Conservation (phyloP, 192 early-diverging fungal genomes). For the Umbelopsis sp. region DNA sequence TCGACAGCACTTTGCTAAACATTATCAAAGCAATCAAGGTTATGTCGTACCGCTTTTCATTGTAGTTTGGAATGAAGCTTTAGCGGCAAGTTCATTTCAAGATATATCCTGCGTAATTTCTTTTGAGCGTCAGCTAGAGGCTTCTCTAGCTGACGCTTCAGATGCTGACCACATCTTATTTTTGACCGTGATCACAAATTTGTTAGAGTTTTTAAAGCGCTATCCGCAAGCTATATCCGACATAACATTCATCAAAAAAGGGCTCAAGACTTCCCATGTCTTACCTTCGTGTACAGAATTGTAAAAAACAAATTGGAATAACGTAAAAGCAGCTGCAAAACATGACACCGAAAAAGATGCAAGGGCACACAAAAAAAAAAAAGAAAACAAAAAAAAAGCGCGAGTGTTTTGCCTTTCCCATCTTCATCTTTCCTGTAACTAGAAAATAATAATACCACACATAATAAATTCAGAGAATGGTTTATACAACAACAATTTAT, state of each 20-base stretch:
- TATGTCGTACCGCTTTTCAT: neutral
- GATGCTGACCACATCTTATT: slow-evolving; percentile 8
- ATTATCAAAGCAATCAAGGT: neutral
- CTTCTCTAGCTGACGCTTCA: neutral
- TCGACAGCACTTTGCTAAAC: neutral
- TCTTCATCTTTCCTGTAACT: neutral
- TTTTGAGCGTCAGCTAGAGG: slow-evolving; percentile 1
- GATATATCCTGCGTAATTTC: neutral
- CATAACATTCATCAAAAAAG: slow-evolving; percentile 1
- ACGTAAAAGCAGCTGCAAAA: neutral
- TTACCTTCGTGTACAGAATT: slow-evolving; percentile 4
- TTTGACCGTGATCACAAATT: neutral
- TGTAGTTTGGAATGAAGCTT: neutral
- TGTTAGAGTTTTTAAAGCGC: neutral
- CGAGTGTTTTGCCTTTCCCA: neutral
- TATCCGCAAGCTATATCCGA: slow-evolving; percentile 8
- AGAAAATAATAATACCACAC: neutral
- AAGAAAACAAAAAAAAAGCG: neutral
- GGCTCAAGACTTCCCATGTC: neutral
- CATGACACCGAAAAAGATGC: neutral
- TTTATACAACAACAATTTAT: neutral
- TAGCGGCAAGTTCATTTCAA: slow-evolving; percentile 7
- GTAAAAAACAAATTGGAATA: neutral
- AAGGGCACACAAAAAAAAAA: neutral
- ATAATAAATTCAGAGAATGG: neutral